Evolutionary conservation across 805 yeast genomes (phyloP), one percentile per base, ranked within the genome.

Genomic region (Wickerhamiella azymoides): DNA sequence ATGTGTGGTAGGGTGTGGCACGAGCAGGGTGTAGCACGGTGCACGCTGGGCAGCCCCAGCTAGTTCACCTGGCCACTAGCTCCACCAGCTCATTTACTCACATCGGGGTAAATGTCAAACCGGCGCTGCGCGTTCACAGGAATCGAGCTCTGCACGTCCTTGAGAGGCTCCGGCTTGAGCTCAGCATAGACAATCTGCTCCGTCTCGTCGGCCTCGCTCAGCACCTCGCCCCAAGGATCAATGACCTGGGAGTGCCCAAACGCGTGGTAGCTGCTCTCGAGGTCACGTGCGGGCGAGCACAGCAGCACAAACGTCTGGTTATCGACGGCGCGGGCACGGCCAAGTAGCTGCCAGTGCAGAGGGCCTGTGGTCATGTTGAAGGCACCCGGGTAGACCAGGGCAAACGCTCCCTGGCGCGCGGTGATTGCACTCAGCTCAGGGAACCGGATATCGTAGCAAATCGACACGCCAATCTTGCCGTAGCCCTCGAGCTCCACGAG

Each of bases 351-450:
- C 94, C 96, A 89, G 59, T 89, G 98, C 1, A 88, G 80, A 37
- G 82, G 82, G 0, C 98, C 98, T 0, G 98, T 89, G 52, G 80
- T 80, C 62, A 80, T 72, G 9, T 95, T 92, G 70, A 93, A 92
- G 0, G 97, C 97, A 38, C 93, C 81, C 0, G 98, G 97, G 56
- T 72, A 89, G 1, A 93, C 74, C 52, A 89, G 60, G 17, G 93
- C 72, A 50, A 84, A 74, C 1, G 95, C 94, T 5, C 94, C 93
- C 33, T 57, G 53, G 21, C 71, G 60, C 10, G 70, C 67, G 52
- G 95, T 85, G 52, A 84, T 64, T 32, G 81, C 59, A 1, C 93
- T 79, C 45, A 84, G 64, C 60, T 89, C 96, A 0, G 96, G 96
- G 63, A 89, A 89, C 50, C 98, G 69, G 26, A 92, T 76, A 62